Percentiles rank a stretch among this genome's conserved stretches.
Evolutionary conservation across 2,329 filamentous ascomycete species (phyloP).

Genomic region (Xylaria digitata): DNA sequence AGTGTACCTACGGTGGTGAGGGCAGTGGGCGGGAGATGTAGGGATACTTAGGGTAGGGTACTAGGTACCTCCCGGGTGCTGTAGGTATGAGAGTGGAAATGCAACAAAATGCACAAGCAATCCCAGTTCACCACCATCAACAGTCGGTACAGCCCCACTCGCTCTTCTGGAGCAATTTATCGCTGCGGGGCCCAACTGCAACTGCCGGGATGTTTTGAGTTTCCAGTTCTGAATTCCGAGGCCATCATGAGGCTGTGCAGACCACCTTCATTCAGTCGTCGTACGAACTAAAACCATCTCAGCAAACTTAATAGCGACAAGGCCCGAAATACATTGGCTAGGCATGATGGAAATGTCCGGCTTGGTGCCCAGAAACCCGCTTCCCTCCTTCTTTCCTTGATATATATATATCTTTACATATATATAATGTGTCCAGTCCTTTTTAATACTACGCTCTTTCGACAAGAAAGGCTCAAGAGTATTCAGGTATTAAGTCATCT

Average conservation of each 20-base stretch:
- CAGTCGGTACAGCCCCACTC: slow-evolving; percentile 30
- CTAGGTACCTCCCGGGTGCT: too few species aligned
- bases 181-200: slow-evolving; percentile 36
- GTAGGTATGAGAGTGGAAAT: not conserved
- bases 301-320: not conserved
- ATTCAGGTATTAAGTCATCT: not conserved
- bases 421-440: too few species aligned
- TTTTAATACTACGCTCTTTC: too few species aligned
- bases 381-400: too few species aligned
- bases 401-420: too few species aligned
- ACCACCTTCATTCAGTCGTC: not conserved
- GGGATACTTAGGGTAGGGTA: too few species aligned
- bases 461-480: too few species aligned
- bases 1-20: not conserved
- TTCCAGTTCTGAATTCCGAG: slow-evolving; percentile 30
- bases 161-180: slow-evolving; percentile 35
- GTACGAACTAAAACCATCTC: not conserved
- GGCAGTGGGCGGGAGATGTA: too few species aligned
- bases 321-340: too few species aligned
- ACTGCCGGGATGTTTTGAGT: slow-evolving; percentile 32
- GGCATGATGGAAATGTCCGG: too few species aligned
- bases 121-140: slow-evolving; percentile 9
- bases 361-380: too few species aligned
- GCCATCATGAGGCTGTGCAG: slow-evolving; percentile 28
- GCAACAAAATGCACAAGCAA: not conserved